Percentiles rank a stretch among this genome's conserved stretches.
These are phyloP conservation scores for Calocera viscosa DNA, from an alignment of 768 basidiomycete species.

Conservation along the genomic window DNA sequence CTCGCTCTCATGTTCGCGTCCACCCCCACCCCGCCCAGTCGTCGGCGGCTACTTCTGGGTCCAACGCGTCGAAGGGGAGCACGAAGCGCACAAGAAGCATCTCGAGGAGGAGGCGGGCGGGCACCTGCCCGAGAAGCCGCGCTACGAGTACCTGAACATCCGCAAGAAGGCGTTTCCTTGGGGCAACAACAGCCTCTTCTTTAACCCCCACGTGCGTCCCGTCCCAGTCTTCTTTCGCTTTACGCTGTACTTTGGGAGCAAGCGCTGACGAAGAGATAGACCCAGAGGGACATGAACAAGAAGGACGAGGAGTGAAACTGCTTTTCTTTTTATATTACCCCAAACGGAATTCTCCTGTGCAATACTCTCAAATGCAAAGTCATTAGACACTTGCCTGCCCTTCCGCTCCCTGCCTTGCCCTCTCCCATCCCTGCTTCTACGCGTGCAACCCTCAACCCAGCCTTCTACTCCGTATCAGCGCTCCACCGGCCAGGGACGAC, in stretches of 20 bases:
- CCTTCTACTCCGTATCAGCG: background rate
- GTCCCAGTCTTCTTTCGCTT: no score
- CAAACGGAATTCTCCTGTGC: no score
- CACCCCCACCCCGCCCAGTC: constrained; percentile 17
- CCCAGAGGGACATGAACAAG: background rate
- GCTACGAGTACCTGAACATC: constrained; percentile 67
- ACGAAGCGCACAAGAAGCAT: constrained; percentile 58
- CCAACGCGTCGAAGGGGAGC: constrained; percentile 45
- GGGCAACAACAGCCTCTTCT: constrained; percentile 75
- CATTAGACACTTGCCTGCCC: background rate
- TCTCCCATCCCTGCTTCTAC: background rate
- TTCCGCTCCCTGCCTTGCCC: background rate
- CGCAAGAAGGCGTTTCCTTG: constrained; percentile 72
- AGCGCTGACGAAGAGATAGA: background rate
- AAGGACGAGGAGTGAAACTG: background rate
- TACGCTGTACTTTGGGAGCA: no score
- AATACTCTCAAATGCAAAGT: background rate
- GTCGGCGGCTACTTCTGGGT: constrained; percentile 31
- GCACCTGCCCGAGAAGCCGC: constrained; percentile 52
- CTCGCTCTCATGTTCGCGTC: constrained; percentile 11
- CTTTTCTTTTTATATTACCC: no score
- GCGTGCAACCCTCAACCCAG: background rate
- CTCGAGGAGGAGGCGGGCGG: constrained; percentile 61
- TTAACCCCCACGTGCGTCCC: constrained; percentile 52
- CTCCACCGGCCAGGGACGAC: background rate